These are phyloP conservation scores for Amauroascus verrucosus DNA, from an alignment of 2,329 filamentous ascomycete genomes.

Conservation along the genomic window DNA sequence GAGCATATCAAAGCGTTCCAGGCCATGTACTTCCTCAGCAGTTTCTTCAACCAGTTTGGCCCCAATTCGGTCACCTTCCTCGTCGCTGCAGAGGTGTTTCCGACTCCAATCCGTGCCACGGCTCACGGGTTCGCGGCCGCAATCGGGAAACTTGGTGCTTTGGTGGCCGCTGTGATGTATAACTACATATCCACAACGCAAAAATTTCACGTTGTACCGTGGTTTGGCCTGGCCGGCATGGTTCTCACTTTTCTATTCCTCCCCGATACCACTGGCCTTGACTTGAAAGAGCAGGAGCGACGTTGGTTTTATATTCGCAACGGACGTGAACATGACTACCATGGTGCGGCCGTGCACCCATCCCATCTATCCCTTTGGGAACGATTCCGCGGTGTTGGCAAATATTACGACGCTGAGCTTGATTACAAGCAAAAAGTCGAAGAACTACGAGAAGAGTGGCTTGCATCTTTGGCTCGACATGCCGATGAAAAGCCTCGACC, in stretches of 20 bases:
- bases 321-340: conserved; percentile 71
- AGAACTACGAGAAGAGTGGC: conserved; percentile 60
- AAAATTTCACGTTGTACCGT: conserved; percentile 87
- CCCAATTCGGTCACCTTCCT: conserved; percentile 96
- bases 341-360: conserved; percentile 84
- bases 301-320: conserved; percentile 79
- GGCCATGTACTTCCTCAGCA: conserved; percentile 95
- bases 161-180: conserved; percentile 79
- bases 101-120: conserved; percentile 81
- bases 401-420: conserved; percentile 69
- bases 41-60: conserved; percentile 98
- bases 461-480: conserved; percentile 40
- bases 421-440: conserved; percentile 78
- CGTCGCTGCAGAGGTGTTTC: conserved; percentile 91
- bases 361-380: conserved; percentile 85
- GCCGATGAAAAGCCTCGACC: conserved; percentile 40
- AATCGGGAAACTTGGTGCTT: conserved; percentile 75
- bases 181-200: conserved; percentile 80
- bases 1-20: conserved; percentile 79
- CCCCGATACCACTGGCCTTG: conserved; percentile 92
- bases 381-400: conserved; percentile 64
- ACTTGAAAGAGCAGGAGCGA: conserved; percentile 94
- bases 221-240: conserved; percentile 86
- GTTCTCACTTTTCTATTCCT: conserved; percentile 75
- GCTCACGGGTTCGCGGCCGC: conserved; percentile 94